Base-by-base conservation (phyloP, 1,284 basidiomycete genomes). In the Boletus chippewaensis region DNA sequence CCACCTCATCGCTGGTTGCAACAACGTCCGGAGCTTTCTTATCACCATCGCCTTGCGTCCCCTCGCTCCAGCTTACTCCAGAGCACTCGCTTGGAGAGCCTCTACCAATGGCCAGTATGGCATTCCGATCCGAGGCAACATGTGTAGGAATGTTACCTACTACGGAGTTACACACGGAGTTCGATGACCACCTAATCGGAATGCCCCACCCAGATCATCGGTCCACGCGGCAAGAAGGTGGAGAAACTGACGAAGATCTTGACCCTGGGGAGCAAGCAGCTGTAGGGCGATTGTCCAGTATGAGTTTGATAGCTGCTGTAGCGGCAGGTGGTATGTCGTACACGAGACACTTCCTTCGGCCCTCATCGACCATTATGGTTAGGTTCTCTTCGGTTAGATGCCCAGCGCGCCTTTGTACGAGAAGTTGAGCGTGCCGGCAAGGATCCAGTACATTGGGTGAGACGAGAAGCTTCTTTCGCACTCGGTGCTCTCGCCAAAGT, bases 271-370 rank as follows among this genome's bases (percentile, higher is more conserved):
- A 73, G 60, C 91, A 95, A 64, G 91, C 89, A 12, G 84, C 89
- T 2, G 79, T 95, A 15, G 95, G 94, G 3, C 79, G 93, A 52
- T 76, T 95, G 49, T 90, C 91, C 6, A 93, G 92, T 54, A 92
- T 97, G 86, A 94, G 91, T 64, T 72, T 98, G 51, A 90, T 97
- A 70, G 91, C 91, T 32, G 87, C 90, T 7, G 83, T 93, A 29
- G 79, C 84, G 31, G 84, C 86, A 8, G 81, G 80, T 54, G 83
- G 86, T 88, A 64, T 62, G 78, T 63, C 32, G 53, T 55, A 42
- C 51, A 40, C 5, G 22, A 41, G 39, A 45, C 16, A 24, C 18
- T 44, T 47, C 29, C 13, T 47, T 35, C 9, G 46, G 26, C 15
- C 44, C 44, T 55, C 22, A 56, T 51, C 29, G 16, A 53, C 34